Evolutionary conservation across 139 green algal species (phyloP), one percentile per base, ranked within the genome.

Genomic region (Pleodorina starrii): DNA sequence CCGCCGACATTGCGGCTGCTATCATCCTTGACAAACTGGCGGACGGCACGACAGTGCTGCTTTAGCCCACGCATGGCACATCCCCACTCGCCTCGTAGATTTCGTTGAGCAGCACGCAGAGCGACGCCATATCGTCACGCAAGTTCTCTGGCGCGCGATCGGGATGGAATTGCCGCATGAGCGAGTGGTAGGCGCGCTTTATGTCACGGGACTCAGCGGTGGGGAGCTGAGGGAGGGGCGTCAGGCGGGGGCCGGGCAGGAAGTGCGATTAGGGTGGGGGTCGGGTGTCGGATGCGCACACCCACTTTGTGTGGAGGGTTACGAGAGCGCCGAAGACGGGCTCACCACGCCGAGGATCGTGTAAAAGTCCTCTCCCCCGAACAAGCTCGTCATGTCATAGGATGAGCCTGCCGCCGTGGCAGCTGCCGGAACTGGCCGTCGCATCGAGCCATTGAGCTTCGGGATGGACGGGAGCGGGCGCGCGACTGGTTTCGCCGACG

Each of bases 81-180:
- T n/a, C n/a, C n/a, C n/a, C n/a, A 66, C 59, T 40, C 43, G 35
- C 91, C 59, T 89, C 75, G 88, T 94, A 94, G 40, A 95, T 93
- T 60, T 95, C 86, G 60, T 95, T 95, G 2, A 95, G 69, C 46
- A 95, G 90, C 7, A 88, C 90, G 36, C 88, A 92, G 17, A 94
- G 88, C 19, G 84, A 69, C n/a, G 83, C 89, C 23, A 87, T 90
- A 32, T 94, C 78, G 3, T 85, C 68, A 25, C 48, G 77, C 74
- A 86, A 63, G 25, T 38, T 54, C 69, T 48, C 85, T 12, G 87
- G 73, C 68, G 63, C 60, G 40, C 46, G 59, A 48, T 94, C 91
- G 9, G 91, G 91, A 59, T 94, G 91, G 43, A 92, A 84, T 17
- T 86, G 72, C 16, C 93, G 87, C 91, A 95, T 94, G 32, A 94